Evolutionary conservation across 306 rosid genomes (phyloP), one percentile per base, ranked within the genome.

Genomic region (Bauhinia variegata): DNA sequence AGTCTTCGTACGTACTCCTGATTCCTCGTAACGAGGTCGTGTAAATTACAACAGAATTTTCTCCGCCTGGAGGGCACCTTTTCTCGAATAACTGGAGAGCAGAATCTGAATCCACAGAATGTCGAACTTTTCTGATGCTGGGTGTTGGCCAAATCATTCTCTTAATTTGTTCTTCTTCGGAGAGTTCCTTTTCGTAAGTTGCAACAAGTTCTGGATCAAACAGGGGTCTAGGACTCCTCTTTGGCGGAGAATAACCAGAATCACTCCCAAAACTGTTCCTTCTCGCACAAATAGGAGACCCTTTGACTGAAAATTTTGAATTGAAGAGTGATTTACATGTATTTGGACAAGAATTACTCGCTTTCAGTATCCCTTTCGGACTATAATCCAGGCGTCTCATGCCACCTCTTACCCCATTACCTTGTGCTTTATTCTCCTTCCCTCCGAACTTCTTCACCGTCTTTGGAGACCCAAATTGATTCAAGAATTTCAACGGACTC

Each of bases 11-110:
- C 0, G 99, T 90, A 64, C 86, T 90, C 69, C 99, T 83, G 38
- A 95, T 95, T n/a, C 97, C 99, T 32, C 99, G 65, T 11, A 95
- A 49, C 0, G 99, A 90, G 4, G 99, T 90, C 0, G 97, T 86
- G 89, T 88, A 95, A 9, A 95, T 65, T 1, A 95, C 87, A 3
- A 88, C 81, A 5, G 81, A 63, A 8, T 85, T 80, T 72, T 85
- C 97, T 1, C 97, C 97, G 10, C 87, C 91, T 0, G 87, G 88
- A 0, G 96, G 97, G 33, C 95, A 83, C 28, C 77, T 91, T 14
- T 71, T 73, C 78, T 84, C 85, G 19, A 79, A 89, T 31, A n/a
- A 10, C 5, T 58, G 60, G 36, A 92, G 77, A 55, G 80, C 37
- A 3, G 82, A 8, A n/a, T 76, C 72, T 4, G 86, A 77, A 0